Percentiles rank a stretch among this genome's conserved stretches.
phyloP scores from a whole-genome alignment of 2,329 filamentous ascomycete genomes.

The Neopestalotiopsis rosae region DNA sequence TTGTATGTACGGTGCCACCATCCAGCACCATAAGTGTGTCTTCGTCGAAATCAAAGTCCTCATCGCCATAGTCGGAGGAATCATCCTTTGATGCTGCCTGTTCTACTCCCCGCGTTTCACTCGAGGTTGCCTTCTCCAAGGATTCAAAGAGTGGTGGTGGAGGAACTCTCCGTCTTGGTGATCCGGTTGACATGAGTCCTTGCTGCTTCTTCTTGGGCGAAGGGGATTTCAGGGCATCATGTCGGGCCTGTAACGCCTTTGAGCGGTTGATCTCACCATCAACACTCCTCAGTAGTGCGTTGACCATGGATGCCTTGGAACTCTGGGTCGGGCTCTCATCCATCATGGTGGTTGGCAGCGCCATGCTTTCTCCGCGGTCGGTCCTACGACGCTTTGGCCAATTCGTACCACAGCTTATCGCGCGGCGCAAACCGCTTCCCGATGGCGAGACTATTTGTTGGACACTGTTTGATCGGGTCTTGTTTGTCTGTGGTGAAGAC shows the following conservation, averaged over 20 bases:
- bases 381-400: conserved; percentile 74
- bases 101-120: not conserved
- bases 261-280: conserved; percentile 55
- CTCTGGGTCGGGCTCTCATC: conserved; percentile 49
- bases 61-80: conserved; percentile 59
- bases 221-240: conserved; percentile 44
- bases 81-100: conserved; percentile 20
- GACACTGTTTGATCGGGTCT: conserved; percentile 39
- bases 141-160: conserved; percentile 20
- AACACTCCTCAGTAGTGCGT: conserved; percentile 71
- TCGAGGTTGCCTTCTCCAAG: conserved; percentile 5
- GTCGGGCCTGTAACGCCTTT: conserved; percentile 37
- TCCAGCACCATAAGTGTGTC: conserved; percentile 62
- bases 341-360: conserved; percentile 40
- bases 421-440: conserved; percentile 61
- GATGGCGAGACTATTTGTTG: conserved; percentile 33
- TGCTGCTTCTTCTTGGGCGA: conserved; percentile 47
- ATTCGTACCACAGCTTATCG: conserved; percentile 71
- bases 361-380: conserved; percentile 41
- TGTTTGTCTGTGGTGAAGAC: conserved; percentile 69
- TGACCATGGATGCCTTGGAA: conserved; percentile 63
- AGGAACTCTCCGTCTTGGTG: conserved; percentile 23
- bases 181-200: conserved; percentile 20
- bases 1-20: conserved; percentile 37
- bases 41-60: conserved; percentile 59